Base-by-base conservation (phyloP, 1,284 basidiomycete genomes). In the Ustilago sp. region DNA sequence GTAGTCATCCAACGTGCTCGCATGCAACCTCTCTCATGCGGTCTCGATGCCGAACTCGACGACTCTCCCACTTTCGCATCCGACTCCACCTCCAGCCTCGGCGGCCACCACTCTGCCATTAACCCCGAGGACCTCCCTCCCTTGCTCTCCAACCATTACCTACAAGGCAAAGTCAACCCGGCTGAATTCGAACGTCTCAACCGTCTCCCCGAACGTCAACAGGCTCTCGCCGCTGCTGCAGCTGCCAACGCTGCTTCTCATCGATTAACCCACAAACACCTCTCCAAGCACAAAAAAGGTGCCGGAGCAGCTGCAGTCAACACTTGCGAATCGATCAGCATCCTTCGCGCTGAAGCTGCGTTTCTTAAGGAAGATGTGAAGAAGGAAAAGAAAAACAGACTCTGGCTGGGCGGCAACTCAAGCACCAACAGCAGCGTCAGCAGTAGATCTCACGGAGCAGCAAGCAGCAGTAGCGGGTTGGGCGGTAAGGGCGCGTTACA, bases 261-360 rank as follows among this genome's bases (percentile, higher is more conserved):
- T 7, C 23, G 43, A 4, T 43, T 66, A 1, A 70, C 73, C 3
- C 63, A 63, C 41, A 69, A 68, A 35, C 73, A 70, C 11, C 61
- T 68, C 1, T 57, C 55, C 9, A 74, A 67, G 36, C 61, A 67
- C 64, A 75, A 68, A 62, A 71, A 70, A 48, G 31, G 36, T 1
- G 57, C 53, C 7, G 68, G 57, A 12, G 36, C 45, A 3, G 5
- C 62, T 6, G 51, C 47, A 7, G 43, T 39, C 2, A 35, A 9
- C n/a, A 54, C 59, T 54, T 72, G 72, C 48, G 74, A 76, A 32
- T 66, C 74, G 15, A 68, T 76, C 65, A 76, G 74, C 66, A 72
- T 76, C 54, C 57, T 76, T 3, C 59, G 66, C 7, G 74, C 74
- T 11, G 74, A 76, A 63, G 74, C 74, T 1, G 69, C 65, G 3